Percentiles rank a stretch among this genome's conserved stretches.
phyloP scores from a whole-genome alignment of 2,329 filamentous ascomycete genomes.

The Ceratocystis harringtonii region DNA sequence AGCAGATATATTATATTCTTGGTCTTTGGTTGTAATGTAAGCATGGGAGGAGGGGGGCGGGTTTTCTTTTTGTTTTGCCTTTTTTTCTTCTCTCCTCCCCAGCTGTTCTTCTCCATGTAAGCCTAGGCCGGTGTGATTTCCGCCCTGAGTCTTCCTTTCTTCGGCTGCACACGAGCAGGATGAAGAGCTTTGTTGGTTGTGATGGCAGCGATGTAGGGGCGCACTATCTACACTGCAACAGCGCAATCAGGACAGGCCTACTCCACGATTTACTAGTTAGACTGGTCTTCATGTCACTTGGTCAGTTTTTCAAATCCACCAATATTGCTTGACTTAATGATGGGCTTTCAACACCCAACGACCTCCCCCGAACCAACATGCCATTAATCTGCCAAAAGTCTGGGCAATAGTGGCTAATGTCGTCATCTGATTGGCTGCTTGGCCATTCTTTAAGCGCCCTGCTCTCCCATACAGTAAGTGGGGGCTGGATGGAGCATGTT shows the following conservation, averaged over 20 bases:
- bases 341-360: too few relatives aligned
- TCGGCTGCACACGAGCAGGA: not conserved
- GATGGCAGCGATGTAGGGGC: not conserved
- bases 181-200: not conserved
- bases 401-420: not conserved
- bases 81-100: not conserved
- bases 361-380: not conserved
- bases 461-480: not conserved
- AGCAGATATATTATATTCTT: not conserved
- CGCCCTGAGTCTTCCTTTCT: not conserved
- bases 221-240: not conserved
- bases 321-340: too few relatives aligned
- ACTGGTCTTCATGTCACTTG: not conserved
- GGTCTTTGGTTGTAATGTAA: not conserved
- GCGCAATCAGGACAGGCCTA: not conserved
- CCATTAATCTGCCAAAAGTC: not conserved
- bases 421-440: not conserved
- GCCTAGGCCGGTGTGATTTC: not conserved
- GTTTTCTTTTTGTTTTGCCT: not conserved
- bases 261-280: not conserved
- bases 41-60: not conserved
- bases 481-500: not conserved
- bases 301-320: not conserved
- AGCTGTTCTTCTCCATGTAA: not conserved
- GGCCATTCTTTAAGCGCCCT: not conserved